phyloP scores from a whole-genome alignment of 2,329 filamentous ascomycete species.

The Fusarium circinatum region DNA sequence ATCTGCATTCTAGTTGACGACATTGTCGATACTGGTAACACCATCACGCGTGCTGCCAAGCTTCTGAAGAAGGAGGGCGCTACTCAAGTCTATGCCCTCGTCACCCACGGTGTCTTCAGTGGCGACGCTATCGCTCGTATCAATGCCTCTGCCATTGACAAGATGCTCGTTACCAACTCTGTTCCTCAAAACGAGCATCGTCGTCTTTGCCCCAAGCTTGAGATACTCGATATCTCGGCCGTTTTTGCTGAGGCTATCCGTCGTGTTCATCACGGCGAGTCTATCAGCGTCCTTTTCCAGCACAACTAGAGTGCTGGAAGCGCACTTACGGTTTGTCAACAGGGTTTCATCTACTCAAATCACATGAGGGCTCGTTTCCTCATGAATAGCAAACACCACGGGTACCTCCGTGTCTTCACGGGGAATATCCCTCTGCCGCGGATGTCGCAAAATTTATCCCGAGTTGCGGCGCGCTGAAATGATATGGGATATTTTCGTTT shows the following conservation, averaged over 20 bases:
- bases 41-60: constrained; percentile 95
- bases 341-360: constrained; percentile 12
- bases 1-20: constrained; percentile 94
- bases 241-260: constrained; percentile 96
- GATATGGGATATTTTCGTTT: constrained; percentile 38
- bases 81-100: constrained; percentile 87
- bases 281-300: constrained; percentile 90
- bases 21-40: constrained; percentile 94
- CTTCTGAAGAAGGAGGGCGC: constrained; percentile 96
- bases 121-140: constrained; percentile 95
- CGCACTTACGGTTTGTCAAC: constrained; percentile 26
- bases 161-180: constrained; percentile 94
- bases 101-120: constrained; percentile 95
- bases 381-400: not conserved
- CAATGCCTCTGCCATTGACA: constrained; percentile 92
- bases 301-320: constrained; percentile 40
- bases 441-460: constrained; percentile 25
- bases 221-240: constrained; percentile 88
- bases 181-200: constrained; percentile 89
- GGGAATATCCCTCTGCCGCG: constrained; percentile 6
- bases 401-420: not conserved
- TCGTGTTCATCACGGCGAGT: constrained; percentile 96
- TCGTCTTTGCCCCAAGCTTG: constrained; percentile 83
- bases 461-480: constrained; percentile 22
- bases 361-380: constrained; percentile 17